Evolutionary conservation across 306 rosid genomes (phyloP).

Genomic region (Dalbergia cochinchinensis): DNA sequence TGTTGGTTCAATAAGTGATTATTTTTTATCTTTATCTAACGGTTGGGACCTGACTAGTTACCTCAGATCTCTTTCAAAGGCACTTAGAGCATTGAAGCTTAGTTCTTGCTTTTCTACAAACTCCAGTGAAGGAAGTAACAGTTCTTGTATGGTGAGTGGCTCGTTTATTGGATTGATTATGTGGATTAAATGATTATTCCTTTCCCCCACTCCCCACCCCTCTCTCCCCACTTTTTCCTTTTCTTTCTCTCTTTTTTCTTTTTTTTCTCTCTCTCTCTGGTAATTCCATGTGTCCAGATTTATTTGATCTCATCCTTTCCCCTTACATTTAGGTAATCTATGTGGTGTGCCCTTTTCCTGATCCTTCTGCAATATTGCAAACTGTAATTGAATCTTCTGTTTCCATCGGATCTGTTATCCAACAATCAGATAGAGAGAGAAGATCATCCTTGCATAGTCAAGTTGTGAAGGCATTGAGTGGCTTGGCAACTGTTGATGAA

Average conservation of each 20-base stretch:
- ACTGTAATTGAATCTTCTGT: conserved; percentile 92
- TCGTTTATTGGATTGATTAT: conserved; percentile 35
- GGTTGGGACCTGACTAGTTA: conserved; percentile 98
- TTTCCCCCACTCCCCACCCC: no score
- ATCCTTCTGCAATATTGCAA: conserved; percentile 90
- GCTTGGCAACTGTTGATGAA: conserved; percentile 95
- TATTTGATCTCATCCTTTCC: conserved; percentile 31
- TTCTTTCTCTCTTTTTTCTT: background rate
- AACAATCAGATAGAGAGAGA: conserved; percentile 88
- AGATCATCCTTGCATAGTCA: conserved; percentile 82
- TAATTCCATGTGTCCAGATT: conserved; percentile 25
- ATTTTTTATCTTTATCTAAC: conserved; percentile 88
- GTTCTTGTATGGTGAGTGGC: conserved; percentile 79
- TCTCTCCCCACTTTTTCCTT: no score
- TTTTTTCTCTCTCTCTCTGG: background rate
- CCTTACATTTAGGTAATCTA: conserved; percentile 76
- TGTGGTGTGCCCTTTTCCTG: conserved; percentile 99
- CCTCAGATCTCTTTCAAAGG: conserved; percentile 96
- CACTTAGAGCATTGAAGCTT: conserved; percentile 88
- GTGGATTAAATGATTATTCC: conserved; percentile 37
- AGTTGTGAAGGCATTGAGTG: conserved; percentile 92
- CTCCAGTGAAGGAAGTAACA: conserved; percentile 86
- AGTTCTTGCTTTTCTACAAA: conserved; percentile 72
- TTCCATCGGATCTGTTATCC: conserved; percentile 87
- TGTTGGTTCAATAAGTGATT: conserved; percentile 96